phyloP scores from a whole-genome alignment of 2,329 filamentous ascomycete species.

The Epichloe uncinata region DNA sequence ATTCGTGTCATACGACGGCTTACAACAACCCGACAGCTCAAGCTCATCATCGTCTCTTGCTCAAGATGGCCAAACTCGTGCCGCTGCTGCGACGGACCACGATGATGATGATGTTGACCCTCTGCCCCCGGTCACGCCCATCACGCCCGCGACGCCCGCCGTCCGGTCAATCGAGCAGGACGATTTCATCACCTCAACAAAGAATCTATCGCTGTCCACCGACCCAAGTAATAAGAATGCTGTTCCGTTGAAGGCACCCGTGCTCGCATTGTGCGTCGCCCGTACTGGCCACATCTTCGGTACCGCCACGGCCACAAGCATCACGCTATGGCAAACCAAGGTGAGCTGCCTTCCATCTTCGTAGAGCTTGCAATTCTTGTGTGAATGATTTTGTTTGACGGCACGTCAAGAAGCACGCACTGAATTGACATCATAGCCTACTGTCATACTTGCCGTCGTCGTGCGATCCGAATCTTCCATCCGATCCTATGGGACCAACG shows the following conservation, averaged over 20 bases:
- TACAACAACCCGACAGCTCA: conserved; percentile 22
- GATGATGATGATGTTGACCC: conserved; percentile 26
- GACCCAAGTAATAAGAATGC: conserved; percentile 14
- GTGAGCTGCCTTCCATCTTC: conserved; percentile 29
- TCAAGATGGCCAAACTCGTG: conserved; percentile 11
- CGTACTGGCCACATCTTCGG: conserved; percentile 73
- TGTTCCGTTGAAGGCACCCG: conserved; percentile 45
- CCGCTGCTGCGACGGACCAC: conserved; percentile 13
- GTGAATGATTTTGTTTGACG: neutral
- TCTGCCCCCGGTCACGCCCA: conserved; percentile 30
- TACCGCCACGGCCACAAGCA: conserved; percentile 69
- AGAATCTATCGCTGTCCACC: conserved; percentile 8
- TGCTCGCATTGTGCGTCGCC: conserved; percentile 64
- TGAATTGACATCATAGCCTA: conserved; percentile 47
- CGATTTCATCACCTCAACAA: conserved; percentile 17
- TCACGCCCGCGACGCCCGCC: conserved; percentile 30
- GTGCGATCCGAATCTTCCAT: conserved; percentile 71
- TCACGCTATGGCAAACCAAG: conserved; percentile 96
- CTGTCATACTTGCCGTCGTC: conserved; percentile 74
- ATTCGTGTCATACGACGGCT: conserved; percentile 48
- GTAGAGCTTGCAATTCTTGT: neutral
- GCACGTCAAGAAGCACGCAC: neutral
- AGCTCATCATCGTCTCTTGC: conserved; percentile 9
- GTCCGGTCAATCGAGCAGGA: conserved; percentile 47
- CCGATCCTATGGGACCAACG: conserved; percentile 71